Evolutionary conservation across 768 basidiomycete genomes (phyloP).

Genomic region (Termitomyces sp.): DNA sequence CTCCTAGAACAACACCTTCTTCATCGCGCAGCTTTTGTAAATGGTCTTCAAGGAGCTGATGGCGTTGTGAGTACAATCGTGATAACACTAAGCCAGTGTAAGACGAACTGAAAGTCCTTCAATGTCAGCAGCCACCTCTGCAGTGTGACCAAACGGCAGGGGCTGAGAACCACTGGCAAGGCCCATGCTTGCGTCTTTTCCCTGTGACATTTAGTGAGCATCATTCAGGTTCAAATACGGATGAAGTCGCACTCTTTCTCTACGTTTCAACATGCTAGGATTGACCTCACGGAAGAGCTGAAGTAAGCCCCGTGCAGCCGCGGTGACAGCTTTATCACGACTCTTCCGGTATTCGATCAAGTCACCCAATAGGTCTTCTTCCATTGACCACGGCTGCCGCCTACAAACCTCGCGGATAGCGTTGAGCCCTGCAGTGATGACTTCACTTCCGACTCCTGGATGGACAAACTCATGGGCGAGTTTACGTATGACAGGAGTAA

Average conservation of each 20-base stretch:
- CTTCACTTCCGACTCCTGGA: constrained; percentile 92
- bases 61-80: neutral
- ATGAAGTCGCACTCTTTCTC: constrained; percentile 63
- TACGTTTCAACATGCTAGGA: constrained; percentile 82
- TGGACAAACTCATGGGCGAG: constrained; percentile 95
- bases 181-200: constrained; percentile 87
- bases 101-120: constrained; percentile 80
- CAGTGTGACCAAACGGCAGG: constrained; percentile 77
- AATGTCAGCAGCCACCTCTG: constrained; percentile 74
- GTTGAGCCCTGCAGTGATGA: constrained; percentile 95
- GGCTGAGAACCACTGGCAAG: constrained; percentile 57
- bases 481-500: constrained; percentile 86
- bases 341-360: constrained; percentile 94
- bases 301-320: constrained; percentile 83
- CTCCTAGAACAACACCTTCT: constrained; percentile 39
- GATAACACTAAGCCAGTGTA: neutral
- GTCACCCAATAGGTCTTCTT: constrained; percentile 88
- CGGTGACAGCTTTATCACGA: constrained; percentile 86
- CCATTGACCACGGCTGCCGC: constrained; percentile 95
- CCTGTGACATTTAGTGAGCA: constrained; percentile 36
- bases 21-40: constrained; percentile 66
- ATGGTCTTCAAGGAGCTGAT: constrained; percentile 84
- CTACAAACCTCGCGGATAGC: constrained; percentile 92
- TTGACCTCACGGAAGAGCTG: constrained; percentile 95
- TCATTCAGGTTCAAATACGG: neutral